Evolutionary conservation across 2,329 filamentous ascomycete species (phyloP).

Genomic region (Cercospora janseana): DNA sequence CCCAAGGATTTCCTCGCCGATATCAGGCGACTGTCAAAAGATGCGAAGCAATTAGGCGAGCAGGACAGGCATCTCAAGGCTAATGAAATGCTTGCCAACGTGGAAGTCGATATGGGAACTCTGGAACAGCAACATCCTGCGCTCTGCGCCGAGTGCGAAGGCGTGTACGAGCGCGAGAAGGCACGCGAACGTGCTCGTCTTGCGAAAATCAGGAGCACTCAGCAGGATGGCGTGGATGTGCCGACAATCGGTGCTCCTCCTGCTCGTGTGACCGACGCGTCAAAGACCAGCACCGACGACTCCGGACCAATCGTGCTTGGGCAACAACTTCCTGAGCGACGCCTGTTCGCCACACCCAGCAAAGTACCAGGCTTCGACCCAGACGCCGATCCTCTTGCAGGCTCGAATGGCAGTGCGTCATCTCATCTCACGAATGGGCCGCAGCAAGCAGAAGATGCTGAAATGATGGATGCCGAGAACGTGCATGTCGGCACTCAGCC

Average conservation of each 20-base stretch:
- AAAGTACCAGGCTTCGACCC: conserved; percentile 58
- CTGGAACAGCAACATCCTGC: conserved; percentile 66
- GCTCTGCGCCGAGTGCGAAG: conserved; percentile 72
- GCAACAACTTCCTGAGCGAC: conserved; percentile 59
- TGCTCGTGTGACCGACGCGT: conserved; percentile 41
- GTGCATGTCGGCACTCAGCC: conserved; percentile 22
- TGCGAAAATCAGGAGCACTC: conserved; percentile 57
- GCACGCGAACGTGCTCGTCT: conserved; percentile 56
- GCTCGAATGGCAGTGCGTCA: conserved; percentile 35
- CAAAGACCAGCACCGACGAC: conserved; percentile 45
- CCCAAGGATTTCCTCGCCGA: conserved; percentile 87
- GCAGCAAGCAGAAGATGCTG: conserved; percentile 42
- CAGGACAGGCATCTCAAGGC: conserved; percentile 79
- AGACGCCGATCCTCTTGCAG: conserved; percentile 59
- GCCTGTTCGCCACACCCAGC: conserved; percentile 46
- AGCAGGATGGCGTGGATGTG: conserved; percentile 57
- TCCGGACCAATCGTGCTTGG: conserved; percentile 56
- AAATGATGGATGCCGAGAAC: conserved; percentile 38
- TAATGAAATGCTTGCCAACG: conserved; percentile 87
- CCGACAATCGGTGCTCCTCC: conserved; percentile 40
- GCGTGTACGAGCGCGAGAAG: conserved; percentile 70
- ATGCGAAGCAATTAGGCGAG: conserved; percentile 79
- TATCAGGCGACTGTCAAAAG: conserved; percentile 78
- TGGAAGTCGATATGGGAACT: conserved; percentile 84
- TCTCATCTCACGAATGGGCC: conserved; percentile 44